Evolutionary conservation across 2,329 filamentous ascomycete genomes (phyloP).

Genomic region (Aspergillus caelatus): DNA sequence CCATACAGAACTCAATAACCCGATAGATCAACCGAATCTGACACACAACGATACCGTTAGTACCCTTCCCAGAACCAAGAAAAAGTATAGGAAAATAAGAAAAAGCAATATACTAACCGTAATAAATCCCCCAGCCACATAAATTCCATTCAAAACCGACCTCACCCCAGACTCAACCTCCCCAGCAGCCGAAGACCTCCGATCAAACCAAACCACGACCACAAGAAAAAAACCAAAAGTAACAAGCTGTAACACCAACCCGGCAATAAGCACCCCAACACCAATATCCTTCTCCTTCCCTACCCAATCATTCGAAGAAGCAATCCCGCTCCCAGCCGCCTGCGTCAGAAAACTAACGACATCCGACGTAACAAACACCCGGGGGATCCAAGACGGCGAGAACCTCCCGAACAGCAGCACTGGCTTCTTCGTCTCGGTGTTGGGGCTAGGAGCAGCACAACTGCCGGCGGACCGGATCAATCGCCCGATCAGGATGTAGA

Average conservation of each 20-base stretch:
- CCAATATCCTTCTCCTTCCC: constrained; percentile 45
- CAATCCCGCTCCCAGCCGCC: constrained; percentile 49
- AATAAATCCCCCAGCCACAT: constrained; percentile 49
- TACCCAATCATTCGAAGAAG: constrained; percentile 46
- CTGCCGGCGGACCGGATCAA: constrained; percentile 39
- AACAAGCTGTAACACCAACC: constrained; percentile 45
- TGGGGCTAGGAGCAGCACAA: constrained; percentile 30
- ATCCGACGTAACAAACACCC: constrained; percentile 52
- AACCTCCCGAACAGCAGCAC: constrained; percentile 40
- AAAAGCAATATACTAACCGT: constrained; percentile 35
- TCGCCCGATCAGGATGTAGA: constrained; percentile 56
- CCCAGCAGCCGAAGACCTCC: constrained; percentile 15
- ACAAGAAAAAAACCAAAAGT: constrained; percentile 47
- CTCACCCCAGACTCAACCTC: constrained; percentile 39
- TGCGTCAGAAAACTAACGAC: constrained; percentile 51
- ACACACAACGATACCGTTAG: not conserved
- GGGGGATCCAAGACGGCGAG: constrained; percentile 44
- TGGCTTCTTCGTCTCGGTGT: constrained; percentile 28
- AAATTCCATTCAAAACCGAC: constrained; percentile 47
- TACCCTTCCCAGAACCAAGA: too few species aligned
- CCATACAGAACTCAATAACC: constrained; percentile 57
- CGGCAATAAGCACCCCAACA: constrained; percentile 47
- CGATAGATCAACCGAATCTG: constrained; percentile 58
- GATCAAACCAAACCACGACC: constrained; percentile 46
- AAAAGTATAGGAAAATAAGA: constrained; percentile 4